These are phyloP conservation scores for Achlya hypogyna DNA, from an alignment of 352 stramenopile species.

Conservation along the genomic window DNA sequence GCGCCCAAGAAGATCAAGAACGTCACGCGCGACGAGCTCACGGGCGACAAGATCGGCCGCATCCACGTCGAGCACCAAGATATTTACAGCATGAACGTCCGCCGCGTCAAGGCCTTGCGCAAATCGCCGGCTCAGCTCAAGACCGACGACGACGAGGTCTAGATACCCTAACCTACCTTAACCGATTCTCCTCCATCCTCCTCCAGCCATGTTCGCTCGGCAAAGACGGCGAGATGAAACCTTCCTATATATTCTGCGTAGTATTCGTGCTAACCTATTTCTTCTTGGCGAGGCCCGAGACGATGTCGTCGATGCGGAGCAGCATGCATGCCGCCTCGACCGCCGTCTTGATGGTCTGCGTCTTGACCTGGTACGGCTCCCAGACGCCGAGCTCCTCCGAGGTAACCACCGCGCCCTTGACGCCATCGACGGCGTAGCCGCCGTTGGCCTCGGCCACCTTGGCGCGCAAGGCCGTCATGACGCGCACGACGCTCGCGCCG, in stretches of 20 bases:
- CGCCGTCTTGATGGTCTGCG: conserved; percentile 99
- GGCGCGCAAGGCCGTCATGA: conserved; percentile 95
- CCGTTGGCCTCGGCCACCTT: conserved; percentile 85
- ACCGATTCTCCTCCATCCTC: too few species aligned
- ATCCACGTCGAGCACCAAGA: conserved; percentile 98
- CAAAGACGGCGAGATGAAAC: too few species aligned
- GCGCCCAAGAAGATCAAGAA: conserved; percentile 97
- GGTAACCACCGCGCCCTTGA: conserved; percentile 87
- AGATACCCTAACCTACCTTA: background rate
- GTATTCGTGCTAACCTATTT: conserved; percentile 28
- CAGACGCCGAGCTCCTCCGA: conserved; percentile 96
- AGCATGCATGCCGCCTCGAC: conserved; percentile 98
- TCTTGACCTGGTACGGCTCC: conserved; percentile 99
- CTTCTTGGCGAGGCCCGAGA: conserved; percentile 97
- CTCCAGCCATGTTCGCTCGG: too few species aligned
- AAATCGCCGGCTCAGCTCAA: conserved; percentile 77
- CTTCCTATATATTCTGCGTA: background rate
- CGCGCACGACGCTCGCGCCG: conserved; percentile 96
- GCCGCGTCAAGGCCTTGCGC: conserved; percentile 91
- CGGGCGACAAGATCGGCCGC: conserved; percentile 96
- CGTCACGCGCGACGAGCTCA: conserved; percentile 94
- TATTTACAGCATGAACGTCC: conserved; percentile 93
- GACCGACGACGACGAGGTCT: conserved; percentile 30
- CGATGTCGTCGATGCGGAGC: conserved; percentile 99
- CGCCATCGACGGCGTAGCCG: conserved; percentile 68